A percentile compares a stretch with the other conserved stretches of the same genome.
These are phyloP conservation scores for Paecilomyces variotii DNA, from an alignment of 2,329 filamentous ascomycete genomes.

Conservation along the genomic window DNA sequence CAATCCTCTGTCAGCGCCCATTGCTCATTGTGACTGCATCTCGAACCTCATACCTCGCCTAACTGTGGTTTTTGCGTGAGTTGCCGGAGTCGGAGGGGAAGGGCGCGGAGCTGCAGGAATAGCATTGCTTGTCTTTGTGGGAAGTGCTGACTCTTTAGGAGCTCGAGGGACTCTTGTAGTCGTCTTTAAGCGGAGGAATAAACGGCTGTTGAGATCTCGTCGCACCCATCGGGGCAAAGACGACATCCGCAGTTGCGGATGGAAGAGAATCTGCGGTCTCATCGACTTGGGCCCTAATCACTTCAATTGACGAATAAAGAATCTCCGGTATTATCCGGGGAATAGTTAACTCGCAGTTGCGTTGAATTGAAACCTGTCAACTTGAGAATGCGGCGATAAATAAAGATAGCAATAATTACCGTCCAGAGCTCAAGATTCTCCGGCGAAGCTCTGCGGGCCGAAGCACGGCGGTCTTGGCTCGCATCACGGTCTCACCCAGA, in stretches of 20 bases:
- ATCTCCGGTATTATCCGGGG: not conserved
- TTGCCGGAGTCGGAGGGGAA: conserved; percentile 8
- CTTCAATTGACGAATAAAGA: not conserved
- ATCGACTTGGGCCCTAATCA: conserved; percentile 7
- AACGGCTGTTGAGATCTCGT: conserved; percentile 16
- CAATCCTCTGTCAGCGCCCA: conserved; percentile 3
- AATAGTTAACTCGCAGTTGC: not conserved
- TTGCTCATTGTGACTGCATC: not conserved
- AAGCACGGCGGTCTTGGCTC: not conserved
- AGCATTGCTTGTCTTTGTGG: conserved; percentile 14
- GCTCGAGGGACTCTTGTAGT: conserved; percentile 16
- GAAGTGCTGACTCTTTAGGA: conserved; percentile 13
- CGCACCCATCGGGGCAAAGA: conserved; percentile 17
- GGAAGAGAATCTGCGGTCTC: conserved; percentile 19
- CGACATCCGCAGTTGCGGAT: conserved; percentile 20
- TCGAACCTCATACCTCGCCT: conserved; percentile 19
- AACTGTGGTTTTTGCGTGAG: conserved; percentile 16
- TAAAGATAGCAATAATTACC: not conserved
- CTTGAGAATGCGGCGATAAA: not conserved
- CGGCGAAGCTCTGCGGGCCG: not conserved
- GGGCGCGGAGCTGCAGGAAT: conserved; percentile 7
- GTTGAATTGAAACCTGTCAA: not conserved
- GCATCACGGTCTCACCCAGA: not conserved
- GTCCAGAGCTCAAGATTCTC: not conserved
- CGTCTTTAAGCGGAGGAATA: conserved; percentile 22